These are phyloP conservation scores for Hymenoscyphus linearis DNA, from an alignment of 2,329 filamentous ascomycete species.

Conservation along the genomic window DNA sequence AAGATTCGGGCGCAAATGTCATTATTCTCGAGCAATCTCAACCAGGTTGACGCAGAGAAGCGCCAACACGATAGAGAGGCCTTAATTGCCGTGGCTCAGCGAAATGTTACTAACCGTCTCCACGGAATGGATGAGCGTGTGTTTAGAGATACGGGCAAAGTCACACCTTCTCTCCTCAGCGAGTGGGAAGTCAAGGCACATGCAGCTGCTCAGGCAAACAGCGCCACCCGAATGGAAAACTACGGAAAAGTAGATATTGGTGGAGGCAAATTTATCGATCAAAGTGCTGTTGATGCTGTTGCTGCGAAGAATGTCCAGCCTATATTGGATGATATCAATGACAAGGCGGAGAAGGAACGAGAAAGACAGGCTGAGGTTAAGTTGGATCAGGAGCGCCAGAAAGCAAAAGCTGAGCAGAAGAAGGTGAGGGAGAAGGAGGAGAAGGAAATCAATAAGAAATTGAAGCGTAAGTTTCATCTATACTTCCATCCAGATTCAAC, in stretches of 20 bases:
- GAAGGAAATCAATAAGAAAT: conserved; percentile 47
- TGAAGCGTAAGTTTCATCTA: conserved; percentile 50
- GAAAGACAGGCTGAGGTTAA: conserved; percentile 60
- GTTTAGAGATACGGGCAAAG: conserved; percentile 68
- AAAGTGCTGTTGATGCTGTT: conserved; percentile 72
- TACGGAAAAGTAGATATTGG: conserved; percentile 65
- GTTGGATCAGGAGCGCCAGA: conserved; percentile 58
- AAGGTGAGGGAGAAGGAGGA: conserved; percentile 51
- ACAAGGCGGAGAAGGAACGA: conserved; percentile 67
- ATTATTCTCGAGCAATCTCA: conserved; percentile 62
- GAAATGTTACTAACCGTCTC: conserved; percentile 76
- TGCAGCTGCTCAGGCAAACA: conserved; percentile 60
- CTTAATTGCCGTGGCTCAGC: conserved; percentile 72
- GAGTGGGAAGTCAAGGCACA: conserved; percentile 78
- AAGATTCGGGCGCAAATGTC: conserved; percentile 77
- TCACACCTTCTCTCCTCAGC: conserved; percentile 60
- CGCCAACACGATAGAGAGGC: conserved; percentile 68
- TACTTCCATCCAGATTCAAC: neutral
- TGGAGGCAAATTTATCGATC: conserved; percentile 73
- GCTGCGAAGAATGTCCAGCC: conserved; percentile 74
- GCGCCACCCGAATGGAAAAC: conserved; percentile 52
- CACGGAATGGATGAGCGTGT: conserved; percentile 78
- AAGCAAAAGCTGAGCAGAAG: conserved; percentile 29
- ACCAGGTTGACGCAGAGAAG: conserved; percentile 67
- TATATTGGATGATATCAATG: conserved; percentile 76